Evolutionary conservation across 768 basidiomycete genomes (phyloP).

Genomic region (Butyriboletus loyo): DNA sequence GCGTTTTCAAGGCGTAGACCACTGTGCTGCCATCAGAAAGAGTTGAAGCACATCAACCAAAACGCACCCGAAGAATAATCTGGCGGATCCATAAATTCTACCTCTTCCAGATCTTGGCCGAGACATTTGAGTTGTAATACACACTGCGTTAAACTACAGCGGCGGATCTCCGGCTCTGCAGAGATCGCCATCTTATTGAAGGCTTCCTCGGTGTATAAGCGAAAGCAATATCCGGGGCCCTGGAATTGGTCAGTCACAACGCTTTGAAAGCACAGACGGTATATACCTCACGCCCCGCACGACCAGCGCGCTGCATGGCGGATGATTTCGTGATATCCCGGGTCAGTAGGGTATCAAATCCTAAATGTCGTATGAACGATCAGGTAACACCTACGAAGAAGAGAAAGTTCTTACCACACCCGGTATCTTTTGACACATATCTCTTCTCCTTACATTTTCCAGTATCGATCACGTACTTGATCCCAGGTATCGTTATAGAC

Average conservation of each 20-base stretch:
- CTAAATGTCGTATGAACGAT: conserved; percentile 36
- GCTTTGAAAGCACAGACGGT: neutral
- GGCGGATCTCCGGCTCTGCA: conserved; percentile 85
- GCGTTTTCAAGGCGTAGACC: conserved; percentile 58
- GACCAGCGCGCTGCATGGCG: conserved; percentile 91
- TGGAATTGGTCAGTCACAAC: conserved; percentile 26
- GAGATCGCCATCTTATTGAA: conserved; percentile 65
- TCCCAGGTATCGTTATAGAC: conserved; percentile 93
- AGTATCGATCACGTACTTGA: conserved; percentile 93
- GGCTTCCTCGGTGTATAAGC: conserved; percentile 83
- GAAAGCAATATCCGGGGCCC: conserved; percentile 85
- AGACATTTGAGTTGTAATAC: conserved; percentile 85
- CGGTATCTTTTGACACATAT: conserved; percentile 65
- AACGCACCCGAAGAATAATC: conserved; percentile 70
- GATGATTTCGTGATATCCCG: conserved; percentile 86
- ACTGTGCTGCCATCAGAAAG: conserved; percentile 37
- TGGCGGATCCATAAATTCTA: conserved; percentile 89
- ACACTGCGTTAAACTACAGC: conserved; percentile 80
- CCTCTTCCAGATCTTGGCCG: conserved; percentile 71
- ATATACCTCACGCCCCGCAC: conserved; percentile 87
- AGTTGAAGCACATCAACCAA: too few species aligned
- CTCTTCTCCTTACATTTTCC: conserved; percentile 96
- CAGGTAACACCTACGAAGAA: neutral
- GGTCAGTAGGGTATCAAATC: conserved; percentile 83
- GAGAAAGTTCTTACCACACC: conserved; percentile 50